Conservation (phyloP, 768 basidiomycete genomes). For the Xerocomus spinulosus region DNA sequence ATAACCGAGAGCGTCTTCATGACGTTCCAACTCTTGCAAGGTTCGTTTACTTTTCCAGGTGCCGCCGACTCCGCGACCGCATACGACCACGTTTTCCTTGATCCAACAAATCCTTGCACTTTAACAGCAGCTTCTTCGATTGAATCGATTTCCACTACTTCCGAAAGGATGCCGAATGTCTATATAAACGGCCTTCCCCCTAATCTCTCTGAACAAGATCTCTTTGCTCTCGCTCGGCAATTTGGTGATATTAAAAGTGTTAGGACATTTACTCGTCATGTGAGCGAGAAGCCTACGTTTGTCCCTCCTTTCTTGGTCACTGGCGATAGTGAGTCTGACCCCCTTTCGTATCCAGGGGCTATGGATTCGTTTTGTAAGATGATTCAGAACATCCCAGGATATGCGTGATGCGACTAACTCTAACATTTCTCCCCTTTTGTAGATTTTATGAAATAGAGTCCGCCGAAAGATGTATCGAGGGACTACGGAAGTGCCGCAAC, state of each 20-base stretch:
- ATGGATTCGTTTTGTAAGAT: conserved; percentile 76
- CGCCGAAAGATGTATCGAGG: conserved; percentile 70
- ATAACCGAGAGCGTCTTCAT: neutral
- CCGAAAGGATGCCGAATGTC: conserved; percentile 60
- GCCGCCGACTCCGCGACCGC: conserved; percentile 9
- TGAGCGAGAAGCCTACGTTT: conserved; percentile 62
- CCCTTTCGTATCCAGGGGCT: conserved; percentile 47
- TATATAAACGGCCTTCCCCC: conserved; percentile 88
- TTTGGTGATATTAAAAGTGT: conserved; percentile 76
- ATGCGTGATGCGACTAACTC: neutral
- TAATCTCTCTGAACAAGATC: conserved; percentile 75
- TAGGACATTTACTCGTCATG: conserved; percentile 78
- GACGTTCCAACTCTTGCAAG: conserved; percentile 9
- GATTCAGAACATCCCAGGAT: conserved; percentile 1
- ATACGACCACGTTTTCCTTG: conserved; percentile 8
- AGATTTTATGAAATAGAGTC: conserved; percentile 67
- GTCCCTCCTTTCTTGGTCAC: conserved; percentile 15
- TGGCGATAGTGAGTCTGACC: neutral
- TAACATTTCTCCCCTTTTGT: neutral
- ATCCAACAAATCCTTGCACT: conserved; percentile 12
- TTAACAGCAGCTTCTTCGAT: conserved; percentile 12
- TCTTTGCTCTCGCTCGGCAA: conserved; percentile 65
- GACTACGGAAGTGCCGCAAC: conserved; percentile 66
- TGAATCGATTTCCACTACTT: conserved; percentile 9
- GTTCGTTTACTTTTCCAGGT: conserved; percentile 25